phyloP scores from a whole-genome alignment of 805 yeast genomes.

The Starmerella sp. region DNA sequence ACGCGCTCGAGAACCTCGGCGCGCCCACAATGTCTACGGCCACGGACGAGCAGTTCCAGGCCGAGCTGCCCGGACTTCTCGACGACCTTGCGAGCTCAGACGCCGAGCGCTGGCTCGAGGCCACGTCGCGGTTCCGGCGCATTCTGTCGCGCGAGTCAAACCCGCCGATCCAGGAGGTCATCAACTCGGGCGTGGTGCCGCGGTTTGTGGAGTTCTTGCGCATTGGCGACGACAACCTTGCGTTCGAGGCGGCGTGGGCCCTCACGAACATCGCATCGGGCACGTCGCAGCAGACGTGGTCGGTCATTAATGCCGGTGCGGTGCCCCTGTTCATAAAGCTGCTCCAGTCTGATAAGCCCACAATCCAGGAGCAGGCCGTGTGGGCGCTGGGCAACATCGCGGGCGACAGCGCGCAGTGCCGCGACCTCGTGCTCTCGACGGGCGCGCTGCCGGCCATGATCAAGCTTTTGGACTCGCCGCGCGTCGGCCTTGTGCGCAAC shows the following conservation, averaged over 20 bases:
- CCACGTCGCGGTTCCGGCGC: slow-evolving; percentile 89
- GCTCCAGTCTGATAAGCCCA: slow-evolving; percentile 67
- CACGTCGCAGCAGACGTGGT: slow-evolving; percentile 72
- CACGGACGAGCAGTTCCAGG: slow-evolving; percentile 21
- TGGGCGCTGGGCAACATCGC: slow-evolving; percentile 99
- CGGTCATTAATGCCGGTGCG: slow-evolving; percentile 87
- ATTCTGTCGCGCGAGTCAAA: slow-evolving; percentile 84
- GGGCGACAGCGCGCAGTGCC: slow-evolving; percentile 82
- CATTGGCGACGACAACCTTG: slow-evolving; percentile 67
- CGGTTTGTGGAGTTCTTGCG: slow-evolving; percentile 77
- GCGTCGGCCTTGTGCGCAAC: slow-evolving; percentile 75
- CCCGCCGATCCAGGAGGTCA: slow-evolving; percentile 92
- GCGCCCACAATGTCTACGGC: slow-evolving; percentile 33
- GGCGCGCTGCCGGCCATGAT: slow-evolving; percentile 86
- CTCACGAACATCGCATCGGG: slow-evolving; percentile 96
- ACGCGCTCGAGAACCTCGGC: slow-evolving; percentile 21
- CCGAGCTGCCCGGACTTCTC: slow-evolving; percentile 69
- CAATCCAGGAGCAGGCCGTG: slow-evolving; percentile 95
- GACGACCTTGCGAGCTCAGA: slow-evolving; percentile 61
- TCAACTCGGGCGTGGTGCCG: slow-evolving; percentile 88
- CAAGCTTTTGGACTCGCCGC: slow-evolving; percentile 66
- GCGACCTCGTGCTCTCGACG: slow-evolving; percentile 78
- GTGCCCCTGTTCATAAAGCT: slow-evolving; percentile 82
- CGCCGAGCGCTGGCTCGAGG: slow-evolving; percentile 68
- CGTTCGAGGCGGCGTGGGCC: slow-evolving; percentile 99